Percentiles rank a stretch among this genome's conserved stretches.
Evolutionary conservation across 495 filamentous ascomycete genomes (phyloP).

Genomic region (Aspergillus incahuasiensis): DNA sequence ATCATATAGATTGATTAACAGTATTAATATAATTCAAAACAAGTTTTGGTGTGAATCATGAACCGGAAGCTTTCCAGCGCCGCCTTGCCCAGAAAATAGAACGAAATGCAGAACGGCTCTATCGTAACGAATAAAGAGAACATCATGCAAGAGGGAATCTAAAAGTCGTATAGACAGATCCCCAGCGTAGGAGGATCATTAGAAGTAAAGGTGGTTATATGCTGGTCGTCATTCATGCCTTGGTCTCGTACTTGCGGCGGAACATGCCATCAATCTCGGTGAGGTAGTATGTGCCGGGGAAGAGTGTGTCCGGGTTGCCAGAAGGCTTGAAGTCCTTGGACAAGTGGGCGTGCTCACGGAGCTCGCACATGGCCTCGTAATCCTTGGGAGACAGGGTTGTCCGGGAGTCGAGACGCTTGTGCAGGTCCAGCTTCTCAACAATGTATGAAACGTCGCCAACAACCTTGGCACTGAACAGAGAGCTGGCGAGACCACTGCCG

Average conservation of each 20-base stretch:
- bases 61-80: conserved; percentile 22
- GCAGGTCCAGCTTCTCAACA: conserved; percentile 72
- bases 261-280: conserved; percentile 91
- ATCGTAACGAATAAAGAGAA: conserved; percentile 24
- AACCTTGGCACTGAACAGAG: conserved; percentile 83
- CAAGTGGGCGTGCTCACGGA: conserved; percentile 91
- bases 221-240: conserved; percentile 56
- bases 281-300: conserved; percentile 81
- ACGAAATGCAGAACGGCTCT: conserved; percentile 24
- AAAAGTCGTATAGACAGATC: conserved; percentile 33
- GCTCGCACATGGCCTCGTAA: conserved; percentile 90
- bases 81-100: conserved; percentile 6
- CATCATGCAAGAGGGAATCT: conserved; percentile 36
- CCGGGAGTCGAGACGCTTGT: conserved; percentile 66
- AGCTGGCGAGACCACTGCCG: conserved; percentile 85
- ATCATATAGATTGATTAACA: conserved; percentile 7
- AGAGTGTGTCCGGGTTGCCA: conserved; percentile 73
- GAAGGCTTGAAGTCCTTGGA: conserved; percentile 82
- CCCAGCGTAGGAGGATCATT: conserved; percentile 27
- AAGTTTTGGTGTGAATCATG: neutral
- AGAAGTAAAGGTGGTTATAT: conserved; percentile 13
- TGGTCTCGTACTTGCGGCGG: conserved; percentile 80
- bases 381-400: conserved; percentile 72
- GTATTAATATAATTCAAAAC: conserved; percentile 13
- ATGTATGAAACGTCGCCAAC: conserved; percentile 73